phyloP scores from a whole-genome alignment of 805 yeast species.

The Kazachstania taianensis region DNA sequence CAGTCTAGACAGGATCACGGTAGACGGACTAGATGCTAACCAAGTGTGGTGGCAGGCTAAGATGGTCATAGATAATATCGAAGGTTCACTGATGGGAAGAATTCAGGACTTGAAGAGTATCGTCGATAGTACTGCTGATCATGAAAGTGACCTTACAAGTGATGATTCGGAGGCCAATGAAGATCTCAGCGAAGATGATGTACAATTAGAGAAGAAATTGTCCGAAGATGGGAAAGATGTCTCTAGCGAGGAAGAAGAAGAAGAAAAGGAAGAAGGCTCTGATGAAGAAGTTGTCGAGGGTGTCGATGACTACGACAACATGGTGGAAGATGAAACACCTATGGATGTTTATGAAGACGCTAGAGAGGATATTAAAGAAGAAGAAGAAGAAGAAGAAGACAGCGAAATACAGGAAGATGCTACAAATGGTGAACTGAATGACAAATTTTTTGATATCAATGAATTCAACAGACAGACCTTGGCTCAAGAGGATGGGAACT shows the following conservation, averaged over 20 bases:
- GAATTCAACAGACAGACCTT: constrained; percentile 71
- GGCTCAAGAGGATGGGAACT: constrained; percentile 46
- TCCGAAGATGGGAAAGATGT: constrained; percentile 5
- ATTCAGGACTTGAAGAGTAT: constrained; percentile 40
- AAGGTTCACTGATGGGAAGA: constrained; percentile 49
- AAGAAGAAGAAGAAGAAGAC: constrained; percentile 23
- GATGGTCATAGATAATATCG: constrained; percentile 70
- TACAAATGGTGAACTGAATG: constrained; percentile 48
- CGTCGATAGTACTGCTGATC: constrained; percentile 5
- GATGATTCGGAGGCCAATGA: constrained; percentile 5
- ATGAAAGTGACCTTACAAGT: constrained; percentile 9
- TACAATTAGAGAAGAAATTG: constrained; percentile 11
- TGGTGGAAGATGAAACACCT: constrained; percentile 17
- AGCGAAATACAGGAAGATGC: constrained; percentile 23
- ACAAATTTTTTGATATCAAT: constrained; percentile 75
- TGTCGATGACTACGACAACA: constrained; percentile 18
- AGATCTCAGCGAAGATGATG: constrained; percentile 13
- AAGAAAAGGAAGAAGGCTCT: constrained; percentile 18
- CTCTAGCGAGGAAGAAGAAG: constrained; percentile 15
- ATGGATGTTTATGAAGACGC: not conserved
- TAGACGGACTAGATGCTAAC: constrained; percentile 79
- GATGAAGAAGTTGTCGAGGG: constrained; percentile 18
- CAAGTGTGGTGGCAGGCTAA: constrained; percentile 93
- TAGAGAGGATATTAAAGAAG: not conserved
- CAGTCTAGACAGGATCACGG: constrained; percentile 68